Evolutionary conservation across 31 red algal genomes (phyloP).

Genomic region (Bonnemaisonia californica): DNA sequence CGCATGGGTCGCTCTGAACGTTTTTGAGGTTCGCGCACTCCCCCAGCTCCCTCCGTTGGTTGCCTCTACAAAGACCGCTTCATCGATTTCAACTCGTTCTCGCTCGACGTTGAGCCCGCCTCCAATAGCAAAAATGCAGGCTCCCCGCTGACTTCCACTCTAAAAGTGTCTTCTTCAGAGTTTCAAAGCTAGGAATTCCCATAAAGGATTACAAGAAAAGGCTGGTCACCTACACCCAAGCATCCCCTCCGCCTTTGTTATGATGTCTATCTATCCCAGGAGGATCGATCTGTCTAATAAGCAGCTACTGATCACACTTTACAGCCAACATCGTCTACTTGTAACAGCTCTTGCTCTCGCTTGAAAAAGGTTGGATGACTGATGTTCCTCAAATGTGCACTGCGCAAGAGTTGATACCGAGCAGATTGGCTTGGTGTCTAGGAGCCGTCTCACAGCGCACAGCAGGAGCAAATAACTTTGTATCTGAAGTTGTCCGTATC

Average conservation of each 20-base stretch:
- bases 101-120: conserved; percentile 12
- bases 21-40: not conserved
- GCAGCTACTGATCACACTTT: conserved; percentile 34
- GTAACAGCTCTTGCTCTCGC: conserved; percentile 82
- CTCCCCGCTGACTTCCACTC: conserved; percentile 44
- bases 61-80: conserved; percentile 26
- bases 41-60: conserved; percentile 21
- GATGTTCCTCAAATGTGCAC: conserved; percentile 83
- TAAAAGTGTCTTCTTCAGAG: conserved; percentile 41
- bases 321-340: conserved; percentile 83
- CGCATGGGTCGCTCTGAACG: too few species aligned
- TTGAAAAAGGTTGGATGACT: conserved; percentile 88
- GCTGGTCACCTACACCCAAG: conserved; percentile 45
- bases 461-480: too few species aligned
- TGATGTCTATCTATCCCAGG: conserved; percentile 56
- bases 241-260: conserved; percentile 38
- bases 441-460: too few species aligned
- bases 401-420: conserved; percentile 90
- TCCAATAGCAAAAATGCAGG: conserved; percentile 9
- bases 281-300: conserved; percentile 29
- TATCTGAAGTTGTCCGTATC: too few species aligned
- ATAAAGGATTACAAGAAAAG: conserved; percentile 15
- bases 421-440: too few species aligned
- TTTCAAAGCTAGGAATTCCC: conserved; percentile 34
- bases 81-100: not conserved